A percentile compares a stretch with the other conserved stretches of the same genome.
Evolutionary conservation across 371 early-diverging fungal species (phyloP).

Genomic region (Thermomucor indicae-seudaticae): DNA sequence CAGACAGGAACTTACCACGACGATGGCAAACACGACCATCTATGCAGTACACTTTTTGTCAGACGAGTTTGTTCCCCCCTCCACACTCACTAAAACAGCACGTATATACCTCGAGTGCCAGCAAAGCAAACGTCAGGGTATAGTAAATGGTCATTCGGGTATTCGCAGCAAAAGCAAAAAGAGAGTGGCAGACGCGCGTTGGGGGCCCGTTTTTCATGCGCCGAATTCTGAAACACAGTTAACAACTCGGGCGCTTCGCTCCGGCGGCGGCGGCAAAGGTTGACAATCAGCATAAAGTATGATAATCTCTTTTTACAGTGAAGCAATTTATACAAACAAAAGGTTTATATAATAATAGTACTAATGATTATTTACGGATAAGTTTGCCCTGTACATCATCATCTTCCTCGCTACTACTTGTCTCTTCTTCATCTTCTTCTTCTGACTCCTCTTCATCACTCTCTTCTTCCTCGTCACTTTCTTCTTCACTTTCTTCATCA

Average conservation of each 20-base stretch:
- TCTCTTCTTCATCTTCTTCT: constrained; percentile 7
- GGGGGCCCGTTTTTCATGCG: too few species aligned
- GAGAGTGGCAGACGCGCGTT: too few species aligned
- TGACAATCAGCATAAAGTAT: too few species aligned
- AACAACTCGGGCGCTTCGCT: too few species aligned
- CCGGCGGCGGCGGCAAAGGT: too few species aligned
- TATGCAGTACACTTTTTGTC: constrained; percentile 8
- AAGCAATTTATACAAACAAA: too few species aligned
- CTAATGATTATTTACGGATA: too few species aligned
- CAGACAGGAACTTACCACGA: constrained; percentile 28
- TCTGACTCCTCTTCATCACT: constrained; percentile 4
- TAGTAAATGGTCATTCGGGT: constrained; percentile 52
- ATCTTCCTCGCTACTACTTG: background rate
- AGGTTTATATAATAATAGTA: too few species aligned
- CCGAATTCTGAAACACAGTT: too few species aligned
- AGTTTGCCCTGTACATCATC: background rate
- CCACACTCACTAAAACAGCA: background rate
- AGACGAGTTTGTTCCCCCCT: background rate
- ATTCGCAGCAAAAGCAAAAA: background rate
- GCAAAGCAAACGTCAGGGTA: constrained; percentile 32
- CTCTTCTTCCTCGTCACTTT: constrained; percentile 15
- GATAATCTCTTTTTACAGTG: too few species aligned
- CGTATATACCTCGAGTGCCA: constrained; percentile 39
- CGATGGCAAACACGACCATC: constrained; percentile 49
- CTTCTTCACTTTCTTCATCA: constrained; percentile 27